A percentile compares a stretch with the other conserved stretches of the same genome.
phyloP scores from a whole-genome alignment of 768 basidiomycete species.

The Termitomyces sp. region DNA sequence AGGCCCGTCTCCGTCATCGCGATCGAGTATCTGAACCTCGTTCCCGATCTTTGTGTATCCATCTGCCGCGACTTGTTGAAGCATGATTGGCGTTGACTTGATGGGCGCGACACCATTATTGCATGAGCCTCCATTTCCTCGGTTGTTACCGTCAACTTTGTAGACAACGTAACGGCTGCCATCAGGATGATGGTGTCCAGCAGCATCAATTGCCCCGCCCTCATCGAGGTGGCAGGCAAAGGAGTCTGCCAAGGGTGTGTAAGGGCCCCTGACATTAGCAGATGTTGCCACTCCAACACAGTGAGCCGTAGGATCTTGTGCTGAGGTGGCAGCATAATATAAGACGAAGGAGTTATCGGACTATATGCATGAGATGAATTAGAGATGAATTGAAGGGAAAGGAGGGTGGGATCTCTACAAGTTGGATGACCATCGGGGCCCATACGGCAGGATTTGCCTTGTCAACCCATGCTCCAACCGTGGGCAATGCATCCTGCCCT shows the following conservation, averaged over 20 bases:
- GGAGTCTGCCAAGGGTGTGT: slow-evolving; percentile 1
- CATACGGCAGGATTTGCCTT: slow-evolving; percentile 8
- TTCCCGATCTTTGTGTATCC: slow-evolving; percentile 12
- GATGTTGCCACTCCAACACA: slow-evolving; percentile 14
- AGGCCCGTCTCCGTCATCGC: slow-evolving; percentile 12
- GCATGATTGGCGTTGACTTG: slow-evolving; percentile 15
- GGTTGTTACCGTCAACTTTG: slow-evolving; percentile 12
- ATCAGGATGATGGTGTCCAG: slow-evolving; percentile 12
- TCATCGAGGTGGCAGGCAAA: slow-evolving; percentile 13
- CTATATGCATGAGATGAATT: not conserved
- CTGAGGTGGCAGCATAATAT: slow-evolving; percentile 13
- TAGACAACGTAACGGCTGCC: slow-evolving; percentile 14
- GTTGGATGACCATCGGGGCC: slow-evolving; percentile 14
- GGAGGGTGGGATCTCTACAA: not conserved
- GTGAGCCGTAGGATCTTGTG: slow-evolving; percentile 8
- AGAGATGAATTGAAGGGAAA: not conserved
- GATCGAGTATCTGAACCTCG: slow-evolving; percentile 12
- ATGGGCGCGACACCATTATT: slow-evolving; percentile 13
- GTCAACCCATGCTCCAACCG: slow-evolving; percentile 12
- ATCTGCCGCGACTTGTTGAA: slow-evolving; percentile 12
- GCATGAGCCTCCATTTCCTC: slow-evolving; percentile 11
- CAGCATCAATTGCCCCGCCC: slow-evolving; percentile 11
- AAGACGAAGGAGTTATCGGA: slow-evolving; percentile 9
- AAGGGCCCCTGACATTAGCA: slow-evolving; percentile 3
- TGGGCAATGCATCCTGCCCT: slow-evolving; percentile 5